A percentile compares a stretch with the other conserved stretches of the same genome.
These are phyloP conservation scores for Aspergillus ostianus DNA, from an alignment of 495 filamentous ascomycete species.

Conservation along the genomic window DNA sequence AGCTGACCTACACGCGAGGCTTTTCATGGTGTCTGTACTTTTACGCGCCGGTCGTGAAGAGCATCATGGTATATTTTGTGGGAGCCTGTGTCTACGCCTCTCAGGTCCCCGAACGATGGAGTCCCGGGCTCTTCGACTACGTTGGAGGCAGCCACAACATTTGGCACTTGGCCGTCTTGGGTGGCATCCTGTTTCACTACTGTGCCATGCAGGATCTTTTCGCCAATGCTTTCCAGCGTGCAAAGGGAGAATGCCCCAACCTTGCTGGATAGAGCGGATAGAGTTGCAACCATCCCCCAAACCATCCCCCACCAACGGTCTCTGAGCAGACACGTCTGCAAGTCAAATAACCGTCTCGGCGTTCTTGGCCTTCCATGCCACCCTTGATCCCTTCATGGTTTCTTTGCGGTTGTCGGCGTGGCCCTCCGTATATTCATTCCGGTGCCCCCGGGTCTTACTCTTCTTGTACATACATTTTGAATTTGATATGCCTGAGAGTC, in stretches of 20 bases:
- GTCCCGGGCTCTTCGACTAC: slow-evolving; percentile 90
- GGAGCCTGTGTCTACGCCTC: slow-evolving; percentile 90
- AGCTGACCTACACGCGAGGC: slow-evolving; percentile 77
- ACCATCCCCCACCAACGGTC: background rate
- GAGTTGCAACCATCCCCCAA: background rate
- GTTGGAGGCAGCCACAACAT: slow-evolving; percentile 93
- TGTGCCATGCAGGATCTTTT: slow-evolving; percentile 95
- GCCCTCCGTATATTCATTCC: background rate
- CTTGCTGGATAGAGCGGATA: slow-evolving; percentile 15
- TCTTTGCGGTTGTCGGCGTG: background rate
- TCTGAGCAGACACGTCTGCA: background rate
- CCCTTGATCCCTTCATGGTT: background rate
- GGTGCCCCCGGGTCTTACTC: background rate
- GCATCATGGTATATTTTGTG: slow-evolving; percentile 76
- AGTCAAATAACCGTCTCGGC: background rate
- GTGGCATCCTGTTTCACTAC: slow-evolving; percentile 97
- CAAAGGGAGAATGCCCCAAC: slow-evolving; percentile 53
- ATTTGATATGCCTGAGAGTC: background rate
- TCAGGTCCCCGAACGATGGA: slow-evolving; percentile 91
- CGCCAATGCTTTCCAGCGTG: slow-evolving; percentile 73
- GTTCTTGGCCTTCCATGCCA: background rate
- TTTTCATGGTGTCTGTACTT: slow-evolving; percentile 72
- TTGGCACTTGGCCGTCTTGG: slow-evolving; percentile 94
- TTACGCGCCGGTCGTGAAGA: slow-evolving; percentile 87
- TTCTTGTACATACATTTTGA: background rate